A percentile compares a stretch with the other conserved stretches of the same genome.
Conservation (phyloP, 164 flowering plant species). For the Amborella trichopoda region DNA sequence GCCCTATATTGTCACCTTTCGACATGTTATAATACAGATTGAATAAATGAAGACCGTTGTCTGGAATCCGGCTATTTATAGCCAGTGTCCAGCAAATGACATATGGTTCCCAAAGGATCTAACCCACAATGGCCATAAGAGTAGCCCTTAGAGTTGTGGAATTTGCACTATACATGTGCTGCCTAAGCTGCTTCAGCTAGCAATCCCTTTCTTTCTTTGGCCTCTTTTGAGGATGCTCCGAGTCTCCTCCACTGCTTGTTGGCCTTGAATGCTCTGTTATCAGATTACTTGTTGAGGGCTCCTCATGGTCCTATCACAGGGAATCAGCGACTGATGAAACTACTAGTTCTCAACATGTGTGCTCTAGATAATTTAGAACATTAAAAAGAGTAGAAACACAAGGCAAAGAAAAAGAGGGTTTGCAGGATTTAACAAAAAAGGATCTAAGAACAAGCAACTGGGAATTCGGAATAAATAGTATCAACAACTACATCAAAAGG, state of each 20-base stretch:
- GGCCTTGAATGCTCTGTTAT: slow-evolving; percentile 23
- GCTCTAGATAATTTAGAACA: background rate
- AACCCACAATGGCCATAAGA: no score
- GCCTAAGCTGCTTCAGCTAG: slow-evolving; percentile 3
- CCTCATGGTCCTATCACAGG: slow-evolving; percentile 21
- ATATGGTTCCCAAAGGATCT: no score
- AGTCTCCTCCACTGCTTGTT: slow-evolving; percentile 28
- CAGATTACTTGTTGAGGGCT: slow-evolving; percentile 26
- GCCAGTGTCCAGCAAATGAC: no score
- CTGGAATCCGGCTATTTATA: no score
- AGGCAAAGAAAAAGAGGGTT: background rate
- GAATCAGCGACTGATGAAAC: background rate
- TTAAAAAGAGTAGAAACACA: background rate
- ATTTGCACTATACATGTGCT: no score
- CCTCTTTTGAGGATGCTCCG: slow-evolving; percentile 59
- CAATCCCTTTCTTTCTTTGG: slow-evolving; percentile 33
- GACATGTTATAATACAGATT: no score
- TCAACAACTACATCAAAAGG: background rate
- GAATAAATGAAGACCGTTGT: no score
- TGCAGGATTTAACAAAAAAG: background rate
- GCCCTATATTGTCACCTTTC: no score
- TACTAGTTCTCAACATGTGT: no score
- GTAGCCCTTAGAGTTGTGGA: no score
- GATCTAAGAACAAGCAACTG: background rate
- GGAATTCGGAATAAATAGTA: background rate